phyloP scores from a whole-genome alignment of 164 flowering plant species.

The Dillenia suffruticosa region DNA sequence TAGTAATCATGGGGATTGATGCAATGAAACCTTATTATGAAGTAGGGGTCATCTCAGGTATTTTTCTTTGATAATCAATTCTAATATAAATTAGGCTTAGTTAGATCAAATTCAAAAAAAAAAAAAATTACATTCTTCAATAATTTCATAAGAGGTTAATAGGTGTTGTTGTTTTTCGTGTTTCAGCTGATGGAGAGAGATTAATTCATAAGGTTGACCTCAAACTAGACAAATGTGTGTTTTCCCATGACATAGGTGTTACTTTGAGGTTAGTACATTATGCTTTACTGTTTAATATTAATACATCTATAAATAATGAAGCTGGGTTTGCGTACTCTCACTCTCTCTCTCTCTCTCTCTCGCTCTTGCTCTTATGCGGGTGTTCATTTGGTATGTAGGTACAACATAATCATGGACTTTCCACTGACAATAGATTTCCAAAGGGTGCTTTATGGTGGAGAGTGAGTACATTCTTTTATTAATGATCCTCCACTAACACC shows the following conservation, averaged over 20 bases:
- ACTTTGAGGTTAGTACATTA: slow-evolving; percentile 40
- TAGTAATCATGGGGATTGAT: slow-evolving; percentile 51
- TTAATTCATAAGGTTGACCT: slow-evolving; percentile 53
- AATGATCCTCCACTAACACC: no score
- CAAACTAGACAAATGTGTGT: slow-evolving; percentile 33
- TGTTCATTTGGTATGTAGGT: slow-evolving; percentile 28
- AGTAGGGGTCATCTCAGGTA: slow-evolving; percentile 65
- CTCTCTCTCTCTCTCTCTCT: no score
- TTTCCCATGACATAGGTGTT: slow-evolving; percentile 62
- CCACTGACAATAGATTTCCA: slow-evolving; percentile 51
- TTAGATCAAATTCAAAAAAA: no score
- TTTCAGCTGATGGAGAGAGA: slow-evolving; percentile 58
- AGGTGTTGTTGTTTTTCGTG: background rate
- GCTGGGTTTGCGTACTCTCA: no score
- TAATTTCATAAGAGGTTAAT: background rate
- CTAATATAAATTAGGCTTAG: no score
- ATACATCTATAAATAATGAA: no score
- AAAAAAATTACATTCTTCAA: no score
- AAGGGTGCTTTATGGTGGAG: no score
- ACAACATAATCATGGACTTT: slow-evolving; percentile 55
- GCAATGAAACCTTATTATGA: slow-evolving; percentile 44
- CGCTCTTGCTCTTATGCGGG: no score
- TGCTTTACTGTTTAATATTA: background rate
- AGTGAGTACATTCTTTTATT: no score
- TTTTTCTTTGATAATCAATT: background rate